Conservation (phyloP, 1,139 yeast species). For the Candida neerlandica region DNA sequence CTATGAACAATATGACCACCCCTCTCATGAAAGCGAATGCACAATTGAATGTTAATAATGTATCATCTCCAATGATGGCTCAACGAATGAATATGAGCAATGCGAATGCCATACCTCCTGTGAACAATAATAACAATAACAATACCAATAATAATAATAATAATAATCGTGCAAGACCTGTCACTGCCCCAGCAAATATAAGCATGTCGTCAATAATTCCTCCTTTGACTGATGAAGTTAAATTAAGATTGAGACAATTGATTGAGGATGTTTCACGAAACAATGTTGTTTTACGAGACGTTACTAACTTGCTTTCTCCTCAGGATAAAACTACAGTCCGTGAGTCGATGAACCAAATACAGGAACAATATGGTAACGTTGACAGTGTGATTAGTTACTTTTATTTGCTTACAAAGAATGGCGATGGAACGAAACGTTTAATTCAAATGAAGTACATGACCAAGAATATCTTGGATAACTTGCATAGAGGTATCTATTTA, state of each 20-base stretch:
- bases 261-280: conserved; percentile 70
- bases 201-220: conserved; percentile 25
- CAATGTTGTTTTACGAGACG: conserved; percentile 67
- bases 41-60: conserved; percentile 14
- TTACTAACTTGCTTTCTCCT: conserved; percentile 59
- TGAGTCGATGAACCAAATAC: conserved; percentile 56
- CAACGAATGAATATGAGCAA: conserved; percentile 19
- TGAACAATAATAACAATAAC: conserved; percentile 2
- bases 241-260: conserved; percentile 56
- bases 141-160: not conserved
- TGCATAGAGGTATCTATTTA: conserved; percentile 62
- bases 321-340: conserved; percentile 68
- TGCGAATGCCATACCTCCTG: conserved; percentile 6
- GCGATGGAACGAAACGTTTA: conserved; percentile 73
- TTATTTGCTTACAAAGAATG: conserved; percentile 70
- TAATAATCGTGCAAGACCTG: conserved; percentile 6
- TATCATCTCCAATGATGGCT: conserved; percentile 25
- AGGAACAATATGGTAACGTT: conserved; percentile 67
- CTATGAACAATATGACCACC: conserved; percentile 22
- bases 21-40: conserved; percentile 26
- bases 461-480: conserved; percentile 69
- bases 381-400: conserved; percentile 80
- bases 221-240: conserved; percentile 47
- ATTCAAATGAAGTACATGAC: conserved; percentile 81
- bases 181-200: conserved; percentile 7